Conservation (phyloP, 352 stramenopile genomes). For the Saprolegnia parasitica region DNA sequence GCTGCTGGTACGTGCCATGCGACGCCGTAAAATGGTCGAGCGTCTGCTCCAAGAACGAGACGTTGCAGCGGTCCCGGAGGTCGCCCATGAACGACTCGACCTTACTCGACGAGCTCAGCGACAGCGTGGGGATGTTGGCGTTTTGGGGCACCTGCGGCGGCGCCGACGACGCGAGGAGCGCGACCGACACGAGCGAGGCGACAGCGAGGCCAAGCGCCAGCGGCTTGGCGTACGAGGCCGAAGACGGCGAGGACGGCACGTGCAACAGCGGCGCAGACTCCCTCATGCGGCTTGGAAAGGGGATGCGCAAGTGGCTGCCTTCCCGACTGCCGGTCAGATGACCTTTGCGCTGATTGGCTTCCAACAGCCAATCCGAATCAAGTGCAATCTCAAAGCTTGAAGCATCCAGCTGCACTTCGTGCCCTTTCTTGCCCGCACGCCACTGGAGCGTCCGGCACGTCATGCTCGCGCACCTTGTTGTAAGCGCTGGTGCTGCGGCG, state of each 20-base stretch:
- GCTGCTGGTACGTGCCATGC: constrained; percentile 35
- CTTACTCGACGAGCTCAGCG: not conserved
- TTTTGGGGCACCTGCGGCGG: not conserved
- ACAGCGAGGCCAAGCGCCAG: not conserved
- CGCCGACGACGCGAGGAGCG: not conserved
- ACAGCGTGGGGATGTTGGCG: not conserved
- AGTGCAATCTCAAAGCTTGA: not conserved
- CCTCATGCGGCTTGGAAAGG: not conserved
- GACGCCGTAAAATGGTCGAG: constrained; percentile 26
- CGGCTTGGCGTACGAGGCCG: not conserved
- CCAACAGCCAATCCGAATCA: not conserved
- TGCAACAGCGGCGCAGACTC: constrained; percentile 7
- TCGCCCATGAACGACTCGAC: constrained; percentile 23
- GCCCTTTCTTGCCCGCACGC: too few species aligned
- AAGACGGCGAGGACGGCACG: not conserved
- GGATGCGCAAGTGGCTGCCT: not conserved
- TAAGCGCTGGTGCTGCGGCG: too few species aligned
- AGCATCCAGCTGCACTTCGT: not conserved
- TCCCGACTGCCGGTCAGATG: not conserved
- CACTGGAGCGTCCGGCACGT: too few species aligned
- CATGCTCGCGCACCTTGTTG: too few species aligned
- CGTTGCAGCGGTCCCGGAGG: constrained; percentile 25
- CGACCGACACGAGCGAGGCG: not conserved
- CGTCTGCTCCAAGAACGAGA: constrained; percentile 18
- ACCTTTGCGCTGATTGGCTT: not conserved